Base-by-base conservation (phyloP, 2,329 filamentous ascomycete genomes). In the Lecanicillium sp. region DNA sequence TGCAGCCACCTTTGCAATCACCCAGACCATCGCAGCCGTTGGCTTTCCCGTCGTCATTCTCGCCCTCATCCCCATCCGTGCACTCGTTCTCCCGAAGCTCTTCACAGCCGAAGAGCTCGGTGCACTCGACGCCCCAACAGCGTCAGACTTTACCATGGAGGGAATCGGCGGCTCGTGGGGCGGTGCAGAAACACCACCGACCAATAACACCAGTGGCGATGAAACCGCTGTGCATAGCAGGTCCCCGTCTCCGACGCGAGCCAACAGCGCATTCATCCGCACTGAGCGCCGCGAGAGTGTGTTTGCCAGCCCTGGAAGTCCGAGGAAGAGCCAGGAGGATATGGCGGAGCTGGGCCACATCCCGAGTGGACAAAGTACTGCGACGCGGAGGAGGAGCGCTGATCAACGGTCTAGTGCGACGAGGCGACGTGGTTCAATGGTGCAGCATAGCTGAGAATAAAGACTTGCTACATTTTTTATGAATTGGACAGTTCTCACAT, bases 21-120 rank as follows among this genome's bases (percentile, higher is more conserved):
- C 85, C 0, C 80, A 90, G 62, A 89, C 85, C 0, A 81, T 89
- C 35, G 85, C 84, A 3, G 85, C 85, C 3, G 84, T 90, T 9
- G 85, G 85, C 0, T 90, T 89, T 48, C 85, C 85, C 8, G 70
- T 87, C 27, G 73, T 86, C 46, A 86, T 88, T 51, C 60, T 87
- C 34, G 58, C 76, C 13, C 65, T 87, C 5, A 79, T 87, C 17
- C 83, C 83, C 0, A 59, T 80, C 3, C 71, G 83, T 8, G 74
- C 79, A 2, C 63, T 76, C 43, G 44, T 86, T 5, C 64, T 88
- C 47, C 83, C 83, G 1, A 62, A 62, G 25, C 68, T 74, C 54
- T 80, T 87, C 48, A 67, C 64, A 0, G 52, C 60, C 0, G 68
- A 75, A 33, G 83, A 87, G 57, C 62, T 88, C 17, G 61, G 60